Evolutionary conservation across 139 green algal species (phyloP).

Genomic region (Cymbomonas tetramitiformis): DNA sequence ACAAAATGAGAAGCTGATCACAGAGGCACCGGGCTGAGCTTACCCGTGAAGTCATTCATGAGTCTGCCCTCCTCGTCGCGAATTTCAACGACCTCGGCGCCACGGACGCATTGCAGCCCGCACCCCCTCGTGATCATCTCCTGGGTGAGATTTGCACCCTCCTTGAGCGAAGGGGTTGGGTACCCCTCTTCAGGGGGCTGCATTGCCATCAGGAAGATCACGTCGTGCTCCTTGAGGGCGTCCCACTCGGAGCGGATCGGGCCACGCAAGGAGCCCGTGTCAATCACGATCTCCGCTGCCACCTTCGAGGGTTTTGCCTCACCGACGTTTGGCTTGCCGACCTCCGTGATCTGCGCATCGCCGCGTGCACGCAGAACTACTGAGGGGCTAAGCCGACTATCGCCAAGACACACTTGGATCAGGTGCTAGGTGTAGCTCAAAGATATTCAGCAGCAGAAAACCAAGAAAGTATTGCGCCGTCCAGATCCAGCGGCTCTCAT

Average conservation of each 20-base stretch:
- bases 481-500: no score
- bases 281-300: constrained; percentile 53
- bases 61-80: constrained; percentile 46
- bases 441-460: no score
- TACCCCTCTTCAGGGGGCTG: background rate
- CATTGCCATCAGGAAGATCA: constrained; percentile 81
- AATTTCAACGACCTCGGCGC: constrained; percentile 69
- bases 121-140: constrained; percentile 38
- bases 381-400: no score
- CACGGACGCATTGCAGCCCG: constrained; percentile 61
- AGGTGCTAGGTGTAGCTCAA: no score
- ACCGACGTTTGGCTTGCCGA: constrained; percentile 66
- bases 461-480: no score
- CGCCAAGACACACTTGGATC: no score
- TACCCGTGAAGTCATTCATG: constrained; percentile 91
- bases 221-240: constrained; percentile 77
- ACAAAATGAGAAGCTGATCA: constrained; percentile 30
- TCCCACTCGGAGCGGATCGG: constrained; percentile 78
- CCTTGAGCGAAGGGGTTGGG: no score
- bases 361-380: no score
- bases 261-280: constrained; percentile 36
- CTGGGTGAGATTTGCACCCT: constrained; percentile 1
- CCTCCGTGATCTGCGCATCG: constrained; percentile 38
- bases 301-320: constrained; percentile 69
- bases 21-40: no score